These are phyloP conservation scores for Cladosporium sp. DNA, from an alignment of 2,329 filamentous ascomycete species.

Conservation along the genomic window DNA sequence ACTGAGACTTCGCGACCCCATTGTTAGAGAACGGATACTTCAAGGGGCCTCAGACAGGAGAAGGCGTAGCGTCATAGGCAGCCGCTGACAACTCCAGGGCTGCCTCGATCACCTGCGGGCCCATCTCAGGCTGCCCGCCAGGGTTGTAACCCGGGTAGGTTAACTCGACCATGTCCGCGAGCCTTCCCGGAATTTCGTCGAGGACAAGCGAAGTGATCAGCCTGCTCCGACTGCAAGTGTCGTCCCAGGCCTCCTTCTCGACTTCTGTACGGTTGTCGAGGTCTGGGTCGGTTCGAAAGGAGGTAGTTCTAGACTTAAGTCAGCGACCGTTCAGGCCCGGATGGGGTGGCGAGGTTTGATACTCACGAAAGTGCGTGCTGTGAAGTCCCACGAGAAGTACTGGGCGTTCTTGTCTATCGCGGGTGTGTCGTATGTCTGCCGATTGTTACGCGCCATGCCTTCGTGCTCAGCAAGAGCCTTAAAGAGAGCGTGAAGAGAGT, in stretches of 20 bases:
- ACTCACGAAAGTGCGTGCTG: background rate
- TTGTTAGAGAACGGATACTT: background rate
- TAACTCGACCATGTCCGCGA: background rate
- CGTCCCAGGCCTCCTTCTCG: background rate
- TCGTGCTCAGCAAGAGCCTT: background rate
- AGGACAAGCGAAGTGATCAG: background rate
- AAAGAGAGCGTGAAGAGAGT: background rate
- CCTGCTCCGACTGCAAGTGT: background rate
- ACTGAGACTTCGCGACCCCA: background rate
- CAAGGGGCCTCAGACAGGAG: background rate
- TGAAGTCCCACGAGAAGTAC: constrained; percentile 2
- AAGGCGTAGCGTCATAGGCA: background rate
- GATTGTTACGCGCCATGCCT: constrained; percentile 1
- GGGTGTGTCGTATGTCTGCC: background rate
- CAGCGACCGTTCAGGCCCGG: too few relatives aligned
- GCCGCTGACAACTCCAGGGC: background rate
- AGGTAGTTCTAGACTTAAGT: background rate
- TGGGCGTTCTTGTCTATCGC: background rate
- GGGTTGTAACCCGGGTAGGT: background rate
- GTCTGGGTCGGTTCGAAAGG: background rate
- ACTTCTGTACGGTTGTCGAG: background rate
- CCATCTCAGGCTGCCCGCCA: background rate
- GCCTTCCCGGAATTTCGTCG: background rate
- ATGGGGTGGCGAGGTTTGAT: background rate
- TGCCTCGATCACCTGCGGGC: background rate